Percentiles rank a stretch among this genome's conserved stretches.
These are phyloP conservation scores for Coniochaeta sp. DNA, from an alignment of 2,329 filamentous ascomycete species.

Conservation along the genomic window DNA sequence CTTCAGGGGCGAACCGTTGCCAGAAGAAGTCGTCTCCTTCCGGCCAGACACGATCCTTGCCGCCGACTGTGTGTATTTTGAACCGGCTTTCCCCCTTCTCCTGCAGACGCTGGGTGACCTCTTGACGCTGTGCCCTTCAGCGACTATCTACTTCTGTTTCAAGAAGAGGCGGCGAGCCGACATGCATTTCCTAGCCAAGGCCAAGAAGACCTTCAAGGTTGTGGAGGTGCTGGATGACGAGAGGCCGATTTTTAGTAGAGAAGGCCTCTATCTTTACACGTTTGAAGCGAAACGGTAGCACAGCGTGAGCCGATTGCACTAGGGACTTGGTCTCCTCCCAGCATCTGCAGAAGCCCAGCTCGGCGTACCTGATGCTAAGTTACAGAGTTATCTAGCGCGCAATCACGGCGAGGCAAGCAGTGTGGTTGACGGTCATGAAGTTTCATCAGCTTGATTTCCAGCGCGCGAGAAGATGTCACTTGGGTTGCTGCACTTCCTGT, in stretches of 20 bases:
- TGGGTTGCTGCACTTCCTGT: neutral
- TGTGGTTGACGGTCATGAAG: neutral
- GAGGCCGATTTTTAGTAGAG: conserved; percentile 45
- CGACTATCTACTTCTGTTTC: conserved; percentile 76
- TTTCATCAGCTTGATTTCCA: neutral
- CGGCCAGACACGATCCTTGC: conserved; percentile 81
- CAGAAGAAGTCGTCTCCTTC: conserved; percentile 41
- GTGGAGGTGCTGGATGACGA: conserved; percentile 57
- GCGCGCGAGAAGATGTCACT: neutral
- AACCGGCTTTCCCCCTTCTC: conserved; percentile 86
- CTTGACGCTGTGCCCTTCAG: conserved; percentile 61
- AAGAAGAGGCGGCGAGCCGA: conserved; percentile 84
- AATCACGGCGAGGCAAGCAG: neutral
- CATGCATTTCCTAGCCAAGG: conserved; percentile 65
- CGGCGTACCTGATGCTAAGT: neutral
- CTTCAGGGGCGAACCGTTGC: conserved; percentile 53
- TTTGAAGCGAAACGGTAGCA: conserved; percentile 28
- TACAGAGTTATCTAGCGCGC: neutral
- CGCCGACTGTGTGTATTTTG: conserved; percentile 95
- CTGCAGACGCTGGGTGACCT: conserved; percentile 70
- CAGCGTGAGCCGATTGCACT: neutral
- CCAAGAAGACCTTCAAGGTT: conserved; percentile 58
- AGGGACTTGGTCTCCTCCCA: neutral
- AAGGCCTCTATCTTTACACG: conserved; percentile 54
- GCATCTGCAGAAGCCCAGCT: neutral